These are phyloP conservation scores for Ogataea dorogensis DNA, from an alignment of 805 yeast species.

Conservation along the genomic window DNA sequence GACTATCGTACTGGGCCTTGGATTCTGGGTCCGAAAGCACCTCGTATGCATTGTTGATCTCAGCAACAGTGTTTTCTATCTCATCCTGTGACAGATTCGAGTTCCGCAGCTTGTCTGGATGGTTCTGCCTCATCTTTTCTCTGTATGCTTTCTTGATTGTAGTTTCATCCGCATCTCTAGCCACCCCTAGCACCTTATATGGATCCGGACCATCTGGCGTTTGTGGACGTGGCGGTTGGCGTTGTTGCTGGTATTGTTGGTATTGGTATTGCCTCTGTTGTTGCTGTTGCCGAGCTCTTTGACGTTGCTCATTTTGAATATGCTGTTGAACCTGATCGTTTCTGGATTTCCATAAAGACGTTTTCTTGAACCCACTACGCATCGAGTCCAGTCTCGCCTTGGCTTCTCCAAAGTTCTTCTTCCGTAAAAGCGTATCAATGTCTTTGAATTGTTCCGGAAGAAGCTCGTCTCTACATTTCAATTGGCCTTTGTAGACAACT, in stretches of 20 bases:
- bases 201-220: constrained; percentile 50
- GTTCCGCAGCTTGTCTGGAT: constrained; percentile 83
- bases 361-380: constrained; percentile 37
- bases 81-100: constrained; percentile 64
- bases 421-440: constrained; percentile 19
- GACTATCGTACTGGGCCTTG: constrained; percentile 61
- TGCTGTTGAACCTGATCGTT: constrained; percentile 20
- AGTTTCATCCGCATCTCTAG: constrained; percentile 62
- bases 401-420: constrained; percentile 38
- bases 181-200: constrained; percentile 72
- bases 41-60: constrained; percentile 90
- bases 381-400: constrained; percentile 36
- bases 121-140: constrained; percentile 72
- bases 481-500: constrained; percentile 13
- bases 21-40: constrained; percentile 66
- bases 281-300: constrained; percentile 42
- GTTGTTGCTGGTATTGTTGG: constrained; percentile 37
- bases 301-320: constrained; percentile 35
- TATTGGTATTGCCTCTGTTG: constrained; percentile 46
- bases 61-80: constrained; percentile 83
- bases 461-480: constrained; percentile 5
- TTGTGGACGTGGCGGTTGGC: constrained; percentile 32
- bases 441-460: constrained; percentile 16
- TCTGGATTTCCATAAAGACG: constrained; percentile 39
- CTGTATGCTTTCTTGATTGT: constrained; percentile 82